phyloP scores from a whole-genome alignment of 768 basidiomycete genomes.

The Mycena rosella region DNA sequence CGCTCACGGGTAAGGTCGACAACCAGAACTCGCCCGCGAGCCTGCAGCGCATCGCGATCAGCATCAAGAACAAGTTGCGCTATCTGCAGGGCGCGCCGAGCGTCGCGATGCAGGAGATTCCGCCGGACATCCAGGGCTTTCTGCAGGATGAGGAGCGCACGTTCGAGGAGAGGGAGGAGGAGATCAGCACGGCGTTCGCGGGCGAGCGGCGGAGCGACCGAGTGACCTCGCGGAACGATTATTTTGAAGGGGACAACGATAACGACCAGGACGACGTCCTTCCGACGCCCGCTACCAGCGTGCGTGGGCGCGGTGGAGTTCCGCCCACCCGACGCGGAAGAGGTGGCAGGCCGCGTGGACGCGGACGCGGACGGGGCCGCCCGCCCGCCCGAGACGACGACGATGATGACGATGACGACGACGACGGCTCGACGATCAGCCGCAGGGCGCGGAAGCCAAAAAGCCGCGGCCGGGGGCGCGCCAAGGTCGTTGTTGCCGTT shows the following conservation, averaged over 20 bases:
- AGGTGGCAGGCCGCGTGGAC: slow-evolving; percentile 48
- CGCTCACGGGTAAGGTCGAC: slow-evolving; percentile 90
- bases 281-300: slow-evolving; percentile 36
- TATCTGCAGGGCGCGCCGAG: slow-evolving; percentile 97
- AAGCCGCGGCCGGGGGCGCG: slow-evolving; percentile 51
- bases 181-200: slow-evolving; percentile 64
- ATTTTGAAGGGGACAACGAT: slow-evolving; percentile 80
- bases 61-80: slow-evolving; percentile 87
- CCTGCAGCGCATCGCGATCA: slow-evolving; percentile 89
- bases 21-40: slow-evolving; percentile 90
- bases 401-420: slow-evolving; percentile 29
- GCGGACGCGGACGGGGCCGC: slow-evolving; percentile 53
- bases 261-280: slow-evolving; percentile 63
- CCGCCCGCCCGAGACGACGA: slow-evolving; percentile 37
- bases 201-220: slow-evolving; percentile 70
- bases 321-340: slow-evolving; percentile 22
- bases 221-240: slow-evolving; percentile 72
- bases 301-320: slow-evolving; percentile 32
- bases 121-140: slow-evolving; percentile 87
- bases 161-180: slow-evolving; percentile 79
- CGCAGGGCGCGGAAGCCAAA: slow-evolving; percentile 48
- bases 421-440: slow-evolving; percentile 31
- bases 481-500: slow-evolving; percentile 36
- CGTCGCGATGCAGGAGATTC: slow-evolving; percentile 96
- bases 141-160: slow-evolving; percentile 79